A percentile compares a stretch with the other conserved stretches of the same genome.
These are phyloP conservation scores for Didymella lethalis DNA, from an alignment of 2,329 filamentous ascomycete genomes.

Conservation along the genomic window DNA sequence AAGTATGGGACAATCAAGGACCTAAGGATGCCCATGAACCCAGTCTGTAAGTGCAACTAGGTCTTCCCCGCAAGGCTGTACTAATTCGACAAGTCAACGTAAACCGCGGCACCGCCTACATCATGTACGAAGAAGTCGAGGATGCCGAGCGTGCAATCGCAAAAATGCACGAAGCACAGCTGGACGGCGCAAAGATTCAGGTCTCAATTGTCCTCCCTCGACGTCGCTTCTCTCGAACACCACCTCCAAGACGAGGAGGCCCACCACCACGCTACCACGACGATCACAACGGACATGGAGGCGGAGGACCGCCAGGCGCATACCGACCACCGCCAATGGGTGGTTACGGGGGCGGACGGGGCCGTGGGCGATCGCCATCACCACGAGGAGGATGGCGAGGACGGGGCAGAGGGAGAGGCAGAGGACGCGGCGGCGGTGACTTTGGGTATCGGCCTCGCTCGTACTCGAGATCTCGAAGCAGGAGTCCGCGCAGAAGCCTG, in stretches of 20 bases:
- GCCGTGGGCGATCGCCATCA: conserved; percentile 50
- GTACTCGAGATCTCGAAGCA: conserved; percentile 50
- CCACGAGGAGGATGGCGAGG: conserved; percentile 43
- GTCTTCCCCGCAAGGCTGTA: neutral
- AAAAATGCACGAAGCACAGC: conserved; percentile 97
- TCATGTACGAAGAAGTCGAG: conserved; percentile 77
- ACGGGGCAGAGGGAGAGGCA: conserved; percentile 49
- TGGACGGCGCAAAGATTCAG: conserved; percentile 82
- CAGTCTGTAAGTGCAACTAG: conserved; percentile 70
- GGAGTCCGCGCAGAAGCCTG: conserved; percentile 52
- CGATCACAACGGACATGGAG: conserved; percentile 28
- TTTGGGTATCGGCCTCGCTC: conserved; percentile 40
- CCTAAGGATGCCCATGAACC: conserved; percentile 88
- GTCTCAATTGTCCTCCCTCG: conserved; percentile 89
- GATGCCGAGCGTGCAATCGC: conserved; percentile 89
- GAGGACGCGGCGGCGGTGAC: conserved; percentile 45
- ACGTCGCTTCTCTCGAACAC: conserved; percentile 81
- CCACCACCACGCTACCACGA: conserved; percentile 43
- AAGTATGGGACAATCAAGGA: conserved; percentile 85
- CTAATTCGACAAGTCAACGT: conserved; percentile 69
- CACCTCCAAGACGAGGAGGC: conserved; percentile 72
- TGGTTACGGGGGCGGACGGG: conserved; percentile 32
- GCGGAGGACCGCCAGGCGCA: conserved; percentile 48
- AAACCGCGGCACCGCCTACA: conserved; percentile 93
- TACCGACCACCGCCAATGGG: conserved; percentile 50